Evolutionary conservation across 1,284 basidiomycete species (phyloP), one percentile per base, ranked within the genome.

Genomic region (Porogramme epimiltina): DNA sequence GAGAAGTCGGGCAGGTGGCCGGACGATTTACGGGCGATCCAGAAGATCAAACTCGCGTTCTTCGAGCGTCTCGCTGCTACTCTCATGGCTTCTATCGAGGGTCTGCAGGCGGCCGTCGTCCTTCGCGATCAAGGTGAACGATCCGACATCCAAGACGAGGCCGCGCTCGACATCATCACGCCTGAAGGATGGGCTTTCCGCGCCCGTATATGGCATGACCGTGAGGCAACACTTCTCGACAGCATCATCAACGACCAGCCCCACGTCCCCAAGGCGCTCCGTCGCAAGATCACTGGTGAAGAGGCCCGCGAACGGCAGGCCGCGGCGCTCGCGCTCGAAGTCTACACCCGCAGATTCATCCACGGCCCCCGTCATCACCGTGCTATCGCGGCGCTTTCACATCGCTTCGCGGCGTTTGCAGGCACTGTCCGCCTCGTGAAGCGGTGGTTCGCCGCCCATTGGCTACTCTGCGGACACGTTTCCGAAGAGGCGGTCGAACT

Each of bases 1-100:
- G 95, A 97, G 70, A 89, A 87, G 54, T 96, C 93, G 0, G 87
- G 89, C 0, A 82, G 84, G 59, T 99, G 97, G 97, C 97, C 97
- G 0, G 95, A 98, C 65, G 95, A 99, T 62, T 79, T 99, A 1
- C 79, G 78, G 16, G 94, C 95, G 0, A 90, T 98, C 42, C 95
- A 98, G 70, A 94, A 93, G 61, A 91, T 95, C 73, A 99, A 99
- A 71, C 78, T 97, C 2, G 96, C 96, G 0, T 89, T 99, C 67
- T 83, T 96, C 55, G 93, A 95, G 64, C 80, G 82, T 24, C 77
- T 93, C 2, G 90, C 88, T 0, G 72, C 74, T 13, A 76, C 79
- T 1, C 75, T 96, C 41, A 82, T 85, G 78, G 66, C 69, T 8
- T 65, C 75, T 2, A 67, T 78, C 2, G 61, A 75, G 0, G 84